Conservation (phyloP, 2,329 filamentous ascomycete genomes). For the Colletotrichum tabaci region DNA sequence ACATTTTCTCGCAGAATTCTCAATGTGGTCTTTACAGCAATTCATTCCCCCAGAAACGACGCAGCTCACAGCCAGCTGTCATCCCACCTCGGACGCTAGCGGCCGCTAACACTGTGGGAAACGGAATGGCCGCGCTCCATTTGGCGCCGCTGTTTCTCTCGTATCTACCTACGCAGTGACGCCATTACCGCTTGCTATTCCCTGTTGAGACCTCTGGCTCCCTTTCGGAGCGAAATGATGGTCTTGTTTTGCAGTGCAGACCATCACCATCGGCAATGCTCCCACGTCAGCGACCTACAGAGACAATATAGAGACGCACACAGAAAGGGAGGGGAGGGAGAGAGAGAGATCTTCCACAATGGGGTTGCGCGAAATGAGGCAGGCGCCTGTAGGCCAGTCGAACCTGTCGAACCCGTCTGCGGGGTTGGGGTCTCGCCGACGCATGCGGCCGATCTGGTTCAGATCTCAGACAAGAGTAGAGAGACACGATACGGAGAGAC, state of each 20-base stretch:
- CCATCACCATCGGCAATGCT: slow-evolving; percentile 26
- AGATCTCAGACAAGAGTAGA: slow-evolving; percentile 41
- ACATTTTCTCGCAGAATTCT: slow-evolving; percentile 31
- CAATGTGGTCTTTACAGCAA: slow-evolving; percentile 28
- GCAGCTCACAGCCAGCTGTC: slow-evolving; percentile 34
- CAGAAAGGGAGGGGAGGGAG: no score
- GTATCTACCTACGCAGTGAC: slow-evolving; percentile 39
- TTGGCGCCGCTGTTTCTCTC: slow-evolving; percentile 40
- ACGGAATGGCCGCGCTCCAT: slow-evolving; percentile 42
- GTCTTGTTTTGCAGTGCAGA: slow-evolving; percentile 19
- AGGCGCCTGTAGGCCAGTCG: slow-evolving; percentile 6
- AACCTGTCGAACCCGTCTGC: slow-evolving; percentile 5
- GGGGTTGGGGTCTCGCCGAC: slow-evolving; percentile 38
- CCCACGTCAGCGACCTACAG: slow-evolving; percentile 14
- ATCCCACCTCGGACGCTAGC: slow-evolving; percentile 39
- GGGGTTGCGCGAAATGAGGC: slow-evolving; percentile 24
- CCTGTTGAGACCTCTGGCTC: slow-evolving; percentile 26
- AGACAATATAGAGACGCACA: neutral
- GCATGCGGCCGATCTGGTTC: slow-evolving; percentile 37
- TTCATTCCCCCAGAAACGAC: slow-evolving; percentile 36
- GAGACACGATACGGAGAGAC: slow-evolving; percentile 36
- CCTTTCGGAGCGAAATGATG: slow-evolving; percentile 14
- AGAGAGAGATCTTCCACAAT: no score
- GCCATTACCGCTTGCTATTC: slow-evolving; percentile 41
- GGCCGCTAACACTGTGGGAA: slow-evolving; percentile 39